A percentile compares a stretch with the other conserved stretches of the same genome.
Conservation (phyloP, 2,329 filamentous ascomycete species). For the Claviceps maximensis region DNA sequence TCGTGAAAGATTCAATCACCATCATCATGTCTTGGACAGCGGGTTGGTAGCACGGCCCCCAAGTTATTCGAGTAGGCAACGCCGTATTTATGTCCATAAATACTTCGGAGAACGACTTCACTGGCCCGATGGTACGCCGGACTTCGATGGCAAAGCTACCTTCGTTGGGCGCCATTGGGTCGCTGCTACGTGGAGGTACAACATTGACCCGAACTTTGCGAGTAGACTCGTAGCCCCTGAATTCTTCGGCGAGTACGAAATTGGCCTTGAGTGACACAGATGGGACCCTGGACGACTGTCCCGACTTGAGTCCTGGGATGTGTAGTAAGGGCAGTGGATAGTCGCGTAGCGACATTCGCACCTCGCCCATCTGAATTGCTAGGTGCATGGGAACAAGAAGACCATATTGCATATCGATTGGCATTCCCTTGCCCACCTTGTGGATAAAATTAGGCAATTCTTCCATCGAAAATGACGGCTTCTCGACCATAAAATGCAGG, state of each 20-base stretch:
- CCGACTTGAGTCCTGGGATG: conserved; percentile 67
- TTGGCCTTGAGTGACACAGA: conserved; percentile 76
- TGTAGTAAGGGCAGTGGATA: conserved; percentile 89
- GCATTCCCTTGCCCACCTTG: conserved; percentile 92
- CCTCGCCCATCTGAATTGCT: conserved; percentile 81
- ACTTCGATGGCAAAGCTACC: conserved; percentile 75
- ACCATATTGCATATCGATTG: conserved; percentile 77
- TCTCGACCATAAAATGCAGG: conserved; percentile 74
- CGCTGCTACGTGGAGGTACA: conserved; percentile 52
- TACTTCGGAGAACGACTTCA: conserved; percentile 94
- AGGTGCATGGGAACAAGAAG: conserved; percentile 83
- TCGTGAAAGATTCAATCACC: conserved; percentile 93
- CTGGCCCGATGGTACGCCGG: conserved; percentile 77
- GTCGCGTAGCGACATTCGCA: conserved; percentile 72
- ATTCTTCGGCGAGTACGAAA: conserved; percentile 94
- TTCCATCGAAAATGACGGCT: conserved; percentile 75
- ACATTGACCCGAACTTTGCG: conserved; percentile 73
- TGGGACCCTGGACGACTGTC: conserved; percentile 67
- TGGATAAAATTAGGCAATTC: conserved; percentile 77
- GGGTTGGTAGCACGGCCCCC: conserved; percentile 95
- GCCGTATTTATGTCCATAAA: conserved; percentile 85
- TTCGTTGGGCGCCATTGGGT: conserved; percentile 39
- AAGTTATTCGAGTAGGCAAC: conserved; percentile 84
- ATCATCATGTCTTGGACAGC: conserved; percentile 99
- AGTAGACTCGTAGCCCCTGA: conserved; percentile 64